A percentile compares a stretch with the other conserved stretches of the same genome.
These are phyloP conservation scores for Aureobasidium sp. DNA, from an alignment of 2,329 filamentous ascomycete species.

Conservation along the genomic window DNA sequence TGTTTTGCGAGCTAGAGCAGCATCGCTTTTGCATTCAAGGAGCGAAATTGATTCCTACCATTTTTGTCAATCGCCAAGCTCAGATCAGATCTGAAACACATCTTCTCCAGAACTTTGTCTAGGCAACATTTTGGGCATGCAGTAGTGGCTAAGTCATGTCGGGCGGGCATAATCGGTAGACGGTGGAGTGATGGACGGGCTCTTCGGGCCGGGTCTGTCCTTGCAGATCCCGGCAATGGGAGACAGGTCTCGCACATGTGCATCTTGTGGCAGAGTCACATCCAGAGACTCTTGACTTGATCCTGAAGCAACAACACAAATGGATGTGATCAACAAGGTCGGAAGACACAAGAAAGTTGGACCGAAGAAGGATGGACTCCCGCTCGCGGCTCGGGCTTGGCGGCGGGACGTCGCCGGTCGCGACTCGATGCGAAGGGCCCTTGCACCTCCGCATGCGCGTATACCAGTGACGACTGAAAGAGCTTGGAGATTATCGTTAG, in stretches of 20 bases:
- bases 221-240: background rate
- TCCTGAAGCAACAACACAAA: background rate
- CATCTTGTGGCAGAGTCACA: background rate
- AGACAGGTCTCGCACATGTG: background rate
- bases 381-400: background rate
- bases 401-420: background rate
- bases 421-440: background rate
- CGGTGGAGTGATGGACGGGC: constrained; percentile 4
- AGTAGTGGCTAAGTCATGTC: background rate
- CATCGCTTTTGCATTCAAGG: background rate
- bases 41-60: background rate
- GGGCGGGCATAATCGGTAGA: background rate
- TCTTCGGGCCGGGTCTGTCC: constrained; percentile 2
- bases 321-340: background rate
- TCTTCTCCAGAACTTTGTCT: background rate
- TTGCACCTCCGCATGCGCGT: background rate
- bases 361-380: background rate
- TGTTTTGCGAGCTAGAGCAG: background rate
- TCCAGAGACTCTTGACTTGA: too few relatives aligned
- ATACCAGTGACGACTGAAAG: background rate
- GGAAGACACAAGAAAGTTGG: background rate
- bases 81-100: background rate
- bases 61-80: background rate
- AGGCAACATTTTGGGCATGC: background rate
- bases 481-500: background rate